phyloP scores from a whole-genome alignment of 2,329 filamentous ascomycete genomes.

The Paramyrothecium roridum region DNA sequence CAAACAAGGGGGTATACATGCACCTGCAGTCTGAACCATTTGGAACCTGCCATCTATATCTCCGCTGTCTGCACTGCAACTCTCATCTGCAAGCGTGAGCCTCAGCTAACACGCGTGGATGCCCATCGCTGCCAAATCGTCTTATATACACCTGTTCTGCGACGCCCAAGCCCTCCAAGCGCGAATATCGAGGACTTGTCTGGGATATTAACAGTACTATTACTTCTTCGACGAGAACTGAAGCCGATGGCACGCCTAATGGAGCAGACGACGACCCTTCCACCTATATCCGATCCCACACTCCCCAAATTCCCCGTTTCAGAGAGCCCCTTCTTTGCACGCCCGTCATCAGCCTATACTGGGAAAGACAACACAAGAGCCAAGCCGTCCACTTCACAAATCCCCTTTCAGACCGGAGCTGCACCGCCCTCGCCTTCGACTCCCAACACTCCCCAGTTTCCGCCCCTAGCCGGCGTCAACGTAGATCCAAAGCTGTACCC shows the following conservation, averaged over 20 bases:
- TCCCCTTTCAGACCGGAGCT: background rate
- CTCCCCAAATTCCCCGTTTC: background rate
- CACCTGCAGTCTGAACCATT: no score
- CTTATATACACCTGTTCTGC: no score
- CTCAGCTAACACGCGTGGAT: no score
- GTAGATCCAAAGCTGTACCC: constrained; percentile 40
- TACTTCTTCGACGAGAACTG: background rate
- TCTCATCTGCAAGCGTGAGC: background rate
- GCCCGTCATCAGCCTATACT: background rate
- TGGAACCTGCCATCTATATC: background rate
- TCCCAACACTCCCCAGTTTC: background rate
- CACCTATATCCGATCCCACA: background rate
- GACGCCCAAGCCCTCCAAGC: no score
- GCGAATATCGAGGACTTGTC: no score
- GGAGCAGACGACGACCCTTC: background rate
- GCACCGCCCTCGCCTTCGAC: background rate
- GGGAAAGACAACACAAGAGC: background rate
- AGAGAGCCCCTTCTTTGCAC: background rate
- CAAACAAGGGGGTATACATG: background rate
- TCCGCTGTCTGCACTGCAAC: background rate
- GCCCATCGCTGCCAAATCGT: no score
- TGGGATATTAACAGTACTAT: background rate
- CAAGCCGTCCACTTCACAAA: background rate
- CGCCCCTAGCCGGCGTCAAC: constrained; percentile 15
- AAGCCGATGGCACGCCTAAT: background rate